Percentiles rank a stretch among this genome's conserved stretches.
These are phyloP conservation scores for Rachicladosporium sp. DNA, from an alignment of 2,329 filamentous ascomycete species.

Conservation along the genomic window DNA sequence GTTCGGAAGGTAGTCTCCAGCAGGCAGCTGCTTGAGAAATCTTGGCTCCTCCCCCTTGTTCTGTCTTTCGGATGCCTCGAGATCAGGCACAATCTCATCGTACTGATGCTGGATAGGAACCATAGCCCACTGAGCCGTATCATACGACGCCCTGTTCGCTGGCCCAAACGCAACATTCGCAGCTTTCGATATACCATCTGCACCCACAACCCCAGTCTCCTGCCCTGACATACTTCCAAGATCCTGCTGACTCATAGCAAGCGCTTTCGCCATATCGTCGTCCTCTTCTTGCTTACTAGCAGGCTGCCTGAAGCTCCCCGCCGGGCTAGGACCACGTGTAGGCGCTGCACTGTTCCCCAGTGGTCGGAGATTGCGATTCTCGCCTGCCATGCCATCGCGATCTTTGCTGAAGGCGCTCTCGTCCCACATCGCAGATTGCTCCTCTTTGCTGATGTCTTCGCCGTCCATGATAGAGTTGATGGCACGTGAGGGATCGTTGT, in stretches of 20 bases:
- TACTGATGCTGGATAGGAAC: constrained; percentile 13
- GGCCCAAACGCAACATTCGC: constrained; percentile 36
- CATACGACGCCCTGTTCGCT: constrained; percentile 43
- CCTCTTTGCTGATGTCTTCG: constrained; percentile 19
- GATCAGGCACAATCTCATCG: constrained; percentile 42
- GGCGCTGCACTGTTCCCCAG: constrained; percentile 18
- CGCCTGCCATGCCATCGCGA: constrained; percentile 15
- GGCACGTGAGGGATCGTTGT: constrained; percentile 18
- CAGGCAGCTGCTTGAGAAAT: constrained; percentile 44
- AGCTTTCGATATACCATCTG: constrained; percentile 21
- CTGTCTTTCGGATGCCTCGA: constrained; percentile 25
- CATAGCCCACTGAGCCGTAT: constrained; percentile 44
- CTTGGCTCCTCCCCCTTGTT: constrained; percentile 38
- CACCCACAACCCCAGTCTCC: constrained; percentile 41
- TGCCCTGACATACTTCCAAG: constrained; percentile 23
- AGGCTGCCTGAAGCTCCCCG: constrained; percentile 14
- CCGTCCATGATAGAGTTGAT: constrained; percentile 20
- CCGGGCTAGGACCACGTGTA: constrained; percentile 19
- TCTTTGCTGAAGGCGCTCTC: constrained; percentile 17
- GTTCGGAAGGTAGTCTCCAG: constrained; percentile 42
- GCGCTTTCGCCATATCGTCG: constrained; percentile 15
- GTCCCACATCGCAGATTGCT: constrained; percentile 17
- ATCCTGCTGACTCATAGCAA: constrained; percentile 14
- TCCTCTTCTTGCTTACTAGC: constrained; percentile 20
- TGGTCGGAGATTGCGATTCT: constrained; percentile 15